Percentiles rank a stretch among this genome's conserved stretches.
Evolutionary conservation across 192 early-diverging fungal genomes (phyloP).

Genomic region (Umbelopsis sp.): DNA sequence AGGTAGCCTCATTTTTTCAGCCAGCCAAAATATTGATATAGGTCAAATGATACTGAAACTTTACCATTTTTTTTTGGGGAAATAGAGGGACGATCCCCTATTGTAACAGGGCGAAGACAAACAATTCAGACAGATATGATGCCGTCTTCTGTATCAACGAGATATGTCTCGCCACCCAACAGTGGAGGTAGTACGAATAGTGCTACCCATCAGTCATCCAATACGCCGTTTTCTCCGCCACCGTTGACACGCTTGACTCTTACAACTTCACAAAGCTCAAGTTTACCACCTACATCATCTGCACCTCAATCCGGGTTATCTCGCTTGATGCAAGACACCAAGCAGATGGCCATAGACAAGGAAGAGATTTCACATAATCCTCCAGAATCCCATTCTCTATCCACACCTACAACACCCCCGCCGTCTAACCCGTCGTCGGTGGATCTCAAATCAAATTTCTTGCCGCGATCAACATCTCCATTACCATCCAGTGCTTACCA

Average conservation of each 20-base stretch:
- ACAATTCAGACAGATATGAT: constrained; percentile 36
- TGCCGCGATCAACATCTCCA: constrained; percentile 15
- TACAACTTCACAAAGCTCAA: constrained; percentile 7
- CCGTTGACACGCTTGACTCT: constrained; percentile 10
- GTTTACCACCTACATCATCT: constrained; percentile 6
- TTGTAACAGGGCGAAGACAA: constrained; percentile 19
- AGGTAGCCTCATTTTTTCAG: constrained; percentile 18
- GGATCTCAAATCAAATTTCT: constrained; percentile 9
- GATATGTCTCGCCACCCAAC: constrained; percentile 1
- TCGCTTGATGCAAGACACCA: constrained; percentile 5
- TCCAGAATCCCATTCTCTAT: not conserved
- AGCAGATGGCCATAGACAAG: constrained; percentile 7
- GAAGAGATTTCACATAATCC: constrained; percentile 8
- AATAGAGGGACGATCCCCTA: constrained; percentile 8
- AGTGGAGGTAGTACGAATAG: not conserved
- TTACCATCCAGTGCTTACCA: constrained; percentile 1
- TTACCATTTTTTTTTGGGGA: not conserved
- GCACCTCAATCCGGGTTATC: constrained; percentile 9
- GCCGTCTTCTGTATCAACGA: constrained; percentile 27
- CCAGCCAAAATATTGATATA: not conserved
- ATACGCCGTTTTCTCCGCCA: constrained; percentile 18
- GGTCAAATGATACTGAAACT: not conserved
- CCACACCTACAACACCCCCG: constrained; percentile 13
- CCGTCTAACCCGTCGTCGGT: constrained; percentile 26
- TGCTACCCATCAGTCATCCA: not conserved